Evolutionary conservation across 768 basidiomycete genomes (phyloP).

Genomic region (Chlorophyllum brunneum): DNA sequence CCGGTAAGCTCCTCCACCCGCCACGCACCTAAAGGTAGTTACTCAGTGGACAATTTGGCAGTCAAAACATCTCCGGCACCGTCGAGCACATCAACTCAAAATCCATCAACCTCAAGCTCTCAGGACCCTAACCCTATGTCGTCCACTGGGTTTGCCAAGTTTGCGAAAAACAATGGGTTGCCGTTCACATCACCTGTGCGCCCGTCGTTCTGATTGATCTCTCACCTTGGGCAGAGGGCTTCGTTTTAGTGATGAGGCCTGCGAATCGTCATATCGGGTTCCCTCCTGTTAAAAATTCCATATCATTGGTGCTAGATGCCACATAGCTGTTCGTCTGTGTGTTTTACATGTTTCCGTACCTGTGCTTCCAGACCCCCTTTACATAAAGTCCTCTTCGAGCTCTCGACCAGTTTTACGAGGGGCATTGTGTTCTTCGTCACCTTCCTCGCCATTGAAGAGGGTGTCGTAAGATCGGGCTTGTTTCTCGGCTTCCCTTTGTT

Average conservation of each 20-base stretch:
- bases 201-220: conserved; percentile 18
- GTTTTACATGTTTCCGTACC: conserved; percentile 1
- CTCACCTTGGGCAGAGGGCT: not conserved
- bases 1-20: not conserved
- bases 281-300: not conserved
- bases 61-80: not conserved
- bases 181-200: conserved; percentile 17
- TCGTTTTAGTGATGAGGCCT: too few relatives aligned
- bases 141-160: conserved; percentile 17
- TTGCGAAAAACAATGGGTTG: conserved; percentile 19
- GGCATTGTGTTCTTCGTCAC: conserved; percentile 49
- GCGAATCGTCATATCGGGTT: too few relatives aligned
- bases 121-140: conserved; percentile 10
- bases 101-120: not conserved
- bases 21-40: not conserved
- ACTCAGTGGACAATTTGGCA: not conserved
- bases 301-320: not conserved
- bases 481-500: conserved; percentile 80
- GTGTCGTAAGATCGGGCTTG: conserved; percentile 83
- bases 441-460: conserved; percentile 46
- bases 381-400: conserved; percentile 90
- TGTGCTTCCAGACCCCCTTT: conserved; percentile 14
- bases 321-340: not conserved
- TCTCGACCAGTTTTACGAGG: conserved; percentile 63
- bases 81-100: not conserved